phyloP scores from a whole-genome alignment of 1,284 basidiomycete genomes.

The Cutaneotrichosporon spelunceum region DNA sequence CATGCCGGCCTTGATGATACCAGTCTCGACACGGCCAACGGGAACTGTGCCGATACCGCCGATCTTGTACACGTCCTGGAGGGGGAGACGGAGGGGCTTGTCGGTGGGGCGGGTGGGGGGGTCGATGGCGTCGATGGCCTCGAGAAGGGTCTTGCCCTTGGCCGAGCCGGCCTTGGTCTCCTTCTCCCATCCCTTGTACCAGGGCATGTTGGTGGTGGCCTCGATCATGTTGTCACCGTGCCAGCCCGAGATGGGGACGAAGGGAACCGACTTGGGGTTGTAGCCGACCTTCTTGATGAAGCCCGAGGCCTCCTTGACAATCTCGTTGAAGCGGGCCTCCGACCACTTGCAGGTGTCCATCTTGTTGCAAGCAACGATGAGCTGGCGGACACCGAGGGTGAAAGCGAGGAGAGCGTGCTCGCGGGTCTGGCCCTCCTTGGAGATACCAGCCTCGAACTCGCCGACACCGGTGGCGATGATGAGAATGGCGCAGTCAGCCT shows the following conservation, averaged over 20 bases:
- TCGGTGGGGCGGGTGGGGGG: constrained; percentile 94
- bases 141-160: constrained; percentile 99
- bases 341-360: constrained; percentile 67
- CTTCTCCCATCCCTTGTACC: constrained; percentile 99
- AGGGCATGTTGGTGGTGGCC: constrained; percentile 93
- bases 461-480: constrained; percentile 93
- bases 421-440: constrained; percentile 99
- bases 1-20: constrained; percentile 99
- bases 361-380: constrained; percentile 97
- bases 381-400: constrained; percentile 99
- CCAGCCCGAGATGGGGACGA: constrained; percentile 99
- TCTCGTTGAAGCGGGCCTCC: constrained; percentile 99
- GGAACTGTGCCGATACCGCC: constrained; percentile 99
- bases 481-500: constrained; percentile 99
- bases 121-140: constrained; percentile 99
- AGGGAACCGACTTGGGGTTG: constrained; percentile 98
- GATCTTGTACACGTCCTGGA: constrained; percentile 99
- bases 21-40: constrained; percentile 99
- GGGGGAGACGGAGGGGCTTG: constrained; percentile 99
- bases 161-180: constrained; percentile 87
- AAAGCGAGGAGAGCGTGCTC: constrained; percentile 99
- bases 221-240: constrained; percentile 99
- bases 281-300: constrained; percentile 99
- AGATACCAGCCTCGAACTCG: constrained; percentile 99
- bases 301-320: constrained; percentile 96